Base-by-base conservation (phyloP, 352 stramenopile species). In the Peronosclerospora sorghi region DNA sequence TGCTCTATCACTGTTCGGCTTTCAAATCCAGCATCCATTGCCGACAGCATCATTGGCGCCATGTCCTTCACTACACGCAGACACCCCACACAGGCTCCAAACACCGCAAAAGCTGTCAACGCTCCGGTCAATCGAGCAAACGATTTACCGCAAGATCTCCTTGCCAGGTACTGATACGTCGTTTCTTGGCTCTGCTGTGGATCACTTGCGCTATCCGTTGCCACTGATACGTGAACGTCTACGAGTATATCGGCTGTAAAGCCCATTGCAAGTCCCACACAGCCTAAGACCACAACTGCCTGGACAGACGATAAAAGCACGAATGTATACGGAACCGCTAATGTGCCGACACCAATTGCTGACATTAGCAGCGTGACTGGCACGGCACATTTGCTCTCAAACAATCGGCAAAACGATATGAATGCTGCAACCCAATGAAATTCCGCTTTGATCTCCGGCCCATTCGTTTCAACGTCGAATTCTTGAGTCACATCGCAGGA, bases 31-130 rank as follows among this genome's bases (percentile, higher is more conserved):
- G 35, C 13, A 35, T 34, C 29, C 19, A 51, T 5, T 8, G 73
- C 45, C 20, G 60, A 47, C 18, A 86, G 14, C 17, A 88, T 54
- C 41, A 65, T 56, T n/a, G 73, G 76, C 27, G 62, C 71, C 63
- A 88, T 83, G 54, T 88, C 76, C 18, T 69, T 65, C 27, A 86
- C 71, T 28, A 88, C 73, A 23, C 74, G 49, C 10, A 88, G 52
- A 23, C 76, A 84, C 10, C 76, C 76, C 12, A 88, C 73, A 41
- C 76, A 88, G 0, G 73, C 76, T 29, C 76, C 76, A 56, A 86
- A 88, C 15, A 88, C 71, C 2, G 71, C 76, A 39, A 88, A 77
- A 9, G 70, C 74, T 9, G 76, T 81, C 35, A 79, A 61, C 6
- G 65, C 65, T 17, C 71, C 76, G 17, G 81, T 68, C 19, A 82